Evolutionary conservation across 768 basidiomycete genomes (phyloP).

Genomic region (Hebeloma cylindrosporum): DNA sequence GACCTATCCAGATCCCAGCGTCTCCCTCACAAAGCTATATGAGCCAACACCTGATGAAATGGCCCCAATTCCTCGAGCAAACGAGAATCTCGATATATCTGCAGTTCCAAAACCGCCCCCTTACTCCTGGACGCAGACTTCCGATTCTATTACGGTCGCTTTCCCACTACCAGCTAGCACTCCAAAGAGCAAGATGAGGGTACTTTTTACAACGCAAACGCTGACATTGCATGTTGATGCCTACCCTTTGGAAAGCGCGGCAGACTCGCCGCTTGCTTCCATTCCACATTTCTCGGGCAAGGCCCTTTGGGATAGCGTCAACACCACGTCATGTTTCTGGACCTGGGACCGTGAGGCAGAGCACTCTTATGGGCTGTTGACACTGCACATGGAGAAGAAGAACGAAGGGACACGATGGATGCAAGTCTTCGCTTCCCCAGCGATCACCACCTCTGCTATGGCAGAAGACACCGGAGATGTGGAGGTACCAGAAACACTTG

Average conservation of each 20-base stretch:
- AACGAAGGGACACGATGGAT: conserved; percentile 85
- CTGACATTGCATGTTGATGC: conserved; percentile 62
- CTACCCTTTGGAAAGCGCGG: conserved; percentile 25
- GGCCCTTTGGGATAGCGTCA: conserved; percentile 78
- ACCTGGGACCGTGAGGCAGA: conserved; percentile 85
- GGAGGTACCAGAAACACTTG: conserved; percentile 86
- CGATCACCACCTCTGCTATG: conserved; percentile 32
- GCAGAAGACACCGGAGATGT: conserved; percentile 43
- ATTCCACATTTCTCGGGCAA: conserved; percentile 63
- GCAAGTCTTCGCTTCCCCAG: conserved; percentile 70
- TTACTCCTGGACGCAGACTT: conserved; percentile 91
- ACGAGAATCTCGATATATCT: conserved; percentile 51
- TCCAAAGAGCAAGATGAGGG: conserved; percentile 60
- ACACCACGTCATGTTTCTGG: conserved; percentile 83
- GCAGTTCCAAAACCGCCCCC: conserved; percentile 58
- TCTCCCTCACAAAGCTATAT: conserved; percentile 36
- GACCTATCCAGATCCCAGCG: conserved; percentile 45
- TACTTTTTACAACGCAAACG: conserved; percentile 62
- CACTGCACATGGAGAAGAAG: conserved; percentile 84
- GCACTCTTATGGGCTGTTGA: conserved; percentile 65
- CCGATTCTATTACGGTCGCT: conserved; percentile 79
- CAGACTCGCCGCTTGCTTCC: conserved; percentile 27
- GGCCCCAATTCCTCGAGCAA: conserved; percentile 63
- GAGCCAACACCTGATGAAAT: conserved; percentile 67
- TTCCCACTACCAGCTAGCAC: conserved; percentile 80